A percentile compares a stretch with the other conserved stretches of the same genome.
Evolutionary conservation across 495 filamentous ascomycete genomes (phyloP).

Genomic region (Terfezia boudieri): DNA sequence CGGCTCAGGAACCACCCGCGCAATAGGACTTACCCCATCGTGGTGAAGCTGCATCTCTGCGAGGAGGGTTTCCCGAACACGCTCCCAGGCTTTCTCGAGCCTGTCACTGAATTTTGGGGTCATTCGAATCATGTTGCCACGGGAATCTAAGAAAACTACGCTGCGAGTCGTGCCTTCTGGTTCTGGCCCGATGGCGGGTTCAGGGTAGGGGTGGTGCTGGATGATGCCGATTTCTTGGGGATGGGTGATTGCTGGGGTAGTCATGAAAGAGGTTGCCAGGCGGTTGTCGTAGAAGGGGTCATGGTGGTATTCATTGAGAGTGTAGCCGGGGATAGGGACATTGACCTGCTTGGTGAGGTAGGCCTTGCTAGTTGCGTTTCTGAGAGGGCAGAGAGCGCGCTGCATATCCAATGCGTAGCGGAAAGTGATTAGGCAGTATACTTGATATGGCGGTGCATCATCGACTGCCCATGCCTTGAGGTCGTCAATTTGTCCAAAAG

Average conservation of each 20-base stretch:
- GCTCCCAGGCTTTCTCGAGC: neutral
- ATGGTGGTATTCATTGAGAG: too few species aligned
- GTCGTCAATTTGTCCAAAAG: conserved; percentile 79
- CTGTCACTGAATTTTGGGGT: neutral
- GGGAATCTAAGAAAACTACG: neutral
- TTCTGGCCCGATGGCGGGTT: neutral
- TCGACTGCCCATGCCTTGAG: conserved; percentile 83
- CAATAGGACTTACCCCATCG: neutral
- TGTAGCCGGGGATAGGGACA: neutral
- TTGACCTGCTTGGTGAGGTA: neutral
- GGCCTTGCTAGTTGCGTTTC: neutral
- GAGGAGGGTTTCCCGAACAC: neutral
- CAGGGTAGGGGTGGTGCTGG: neutral
- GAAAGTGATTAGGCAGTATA: neutral
- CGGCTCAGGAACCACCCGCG: neutral
- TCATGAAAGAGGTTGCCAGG: too few species aligned
- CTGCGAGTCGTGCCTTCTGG: neutral
- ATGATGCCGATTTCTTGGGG: neutral
- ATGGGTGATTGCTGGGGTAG: neutral
- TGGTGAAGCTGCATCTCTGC: neutral
- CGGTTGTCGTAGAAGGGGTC: too few species aligned
- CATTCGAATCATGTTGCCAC: neutral
- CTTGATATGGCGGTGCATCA: conserved; percentile 55
- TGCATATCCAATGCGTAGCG: neutral
- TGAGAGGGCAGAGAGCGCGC: neutral